These are phyloP conservation scores for Aspergillus wentii DNA, from an alignment of 495 filamentous ascomycete genomes.

Conservation along the genomic window DNA sequence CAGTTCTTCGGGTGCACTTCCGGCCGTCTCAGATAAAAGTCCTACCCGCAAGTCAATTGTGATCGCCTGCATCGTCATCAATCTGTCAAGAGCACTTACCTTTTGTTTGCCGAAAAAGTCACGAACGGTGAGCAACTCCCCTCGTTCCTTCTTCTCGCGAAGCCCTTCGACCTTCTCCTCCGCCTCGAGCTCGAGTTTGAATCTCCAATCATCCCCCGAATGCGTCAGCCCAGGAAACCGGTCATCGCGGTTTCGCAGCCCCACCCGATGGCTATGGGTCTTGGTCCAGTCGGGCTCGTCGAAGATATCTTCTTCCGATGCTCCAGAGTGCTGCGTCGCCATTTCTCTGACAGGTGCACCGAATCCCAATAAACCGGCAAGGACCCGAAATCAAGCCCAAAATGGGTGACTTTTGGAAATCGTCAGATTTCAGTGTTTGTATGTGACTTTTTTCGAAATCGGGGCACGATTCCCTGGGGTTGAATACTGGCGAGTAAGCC, in stretches of 20 bases:
- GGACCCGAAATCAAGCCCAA: too few relatives aligned
- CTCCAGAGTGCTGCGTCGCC: not conserved
- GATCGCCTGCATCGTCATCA: not conserved
- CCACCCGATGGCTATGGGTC: constrained; percentile 10
- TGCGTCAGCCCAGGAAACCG: constrained; percentile 13
- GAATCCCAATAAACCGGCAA: constrained; percentile 3
- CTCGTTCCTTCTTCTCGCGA: constrained; percentile 10
- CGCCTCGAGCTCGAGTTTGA: constrained; percentile 7
- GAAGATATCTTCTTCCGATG: constrained; percentile 7
- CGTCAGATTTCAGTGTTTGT: too few relatives aligned
- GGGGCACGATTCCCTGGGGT: too few relatives aligned
- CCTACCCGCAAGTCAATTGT: constrained; percentile 7
- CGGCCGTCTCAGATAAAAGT: constrained; percentile 11
- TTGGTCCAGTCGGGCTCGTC: constrained; percentile 15
- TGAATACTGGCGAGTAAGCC: too few relatives aligned
- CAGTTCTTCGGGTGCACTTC: constrained; percentile 11
- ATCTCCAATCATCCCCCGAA: constrained; percentile 6
- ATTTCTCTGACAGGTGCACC: too few relatives aligned
- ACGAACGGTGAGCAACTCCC: constrained; percentile 9
- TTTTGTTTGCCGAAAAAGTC: constrained; percentile 14
- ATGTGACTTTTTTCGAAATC: too few relatives aligned
- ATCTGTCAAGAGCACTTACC: constrained; percentile 1
- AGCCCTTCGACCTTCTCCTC: constrained; percentile 16
- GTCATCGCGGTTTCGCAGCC: constrained; percentile 6
- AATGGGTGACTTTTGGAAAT: too few relatives aligned